Conservation (phyloP, 192 early-diverging fungal genomes). For the Gonapodya sp. region DNA sequence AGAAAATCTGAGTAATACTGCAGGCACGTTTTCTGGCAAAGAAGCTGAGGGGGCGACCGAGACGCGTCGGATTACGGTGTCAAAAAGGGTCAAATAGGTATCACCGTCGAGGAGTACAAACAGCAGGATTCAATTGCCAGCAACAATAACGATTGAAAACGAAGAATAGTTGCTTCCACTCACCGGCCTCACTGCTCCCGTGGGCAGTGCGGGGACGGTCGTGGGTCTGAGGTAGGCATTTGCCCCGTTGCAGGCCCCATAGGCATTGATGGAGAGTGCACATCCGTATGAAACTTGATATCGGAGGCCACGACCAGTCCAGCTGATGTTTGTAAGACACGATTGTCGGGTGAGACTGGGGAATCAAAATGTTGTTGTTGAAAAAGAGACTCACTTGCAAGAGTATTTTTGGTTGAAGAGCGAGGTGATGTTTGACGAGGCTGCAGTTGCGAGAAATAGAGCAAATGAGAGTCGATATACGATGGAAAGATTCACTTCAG, state of each 20-base stretch:
- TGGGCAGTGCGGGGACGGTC: background rate
- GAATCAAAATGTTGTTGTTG: too few relatives aligned
- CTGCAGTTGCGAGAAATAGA: background rate
- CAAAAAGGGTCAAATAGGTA: too few relatives aligned
- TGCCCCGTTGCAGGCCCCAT: background rate
- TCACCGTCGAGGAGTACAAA: too few relatives aligned
- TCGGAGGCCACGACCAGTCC: background rate
- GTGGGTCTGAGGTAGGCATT: background rate
- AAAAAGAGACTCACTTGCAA: background rate
- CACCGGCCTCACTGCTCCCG: background rate
- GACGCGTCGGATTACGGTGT: background rate
- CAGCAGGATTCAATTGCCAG: too few relatives aligned
- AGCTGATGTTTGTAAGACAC: too few relatives aligned
- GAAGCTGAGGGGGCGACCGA: background rate
- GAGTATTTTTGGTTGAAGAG: background rate
- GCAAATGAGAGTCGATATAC: background rate
- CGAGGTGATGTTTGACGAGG: background rate
- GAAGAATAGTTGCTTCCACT: too few relatives aligned
- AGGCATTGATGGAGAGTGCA: background rate
- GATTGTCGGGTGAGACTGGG: too few relatives aligned
- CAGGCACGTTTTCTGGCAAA: background rate
- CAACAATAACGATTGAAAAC: background rate
- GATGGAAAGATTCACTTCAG: too few relatives aligned
- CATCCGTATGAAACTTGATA: background rate
- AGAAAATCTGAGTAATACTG: background rate